These are phyloP conservation scores for Magnolia officinalis DNA, from an alignment of 164 flowering plant genomes.

Conservation along the genomic window DNA sequence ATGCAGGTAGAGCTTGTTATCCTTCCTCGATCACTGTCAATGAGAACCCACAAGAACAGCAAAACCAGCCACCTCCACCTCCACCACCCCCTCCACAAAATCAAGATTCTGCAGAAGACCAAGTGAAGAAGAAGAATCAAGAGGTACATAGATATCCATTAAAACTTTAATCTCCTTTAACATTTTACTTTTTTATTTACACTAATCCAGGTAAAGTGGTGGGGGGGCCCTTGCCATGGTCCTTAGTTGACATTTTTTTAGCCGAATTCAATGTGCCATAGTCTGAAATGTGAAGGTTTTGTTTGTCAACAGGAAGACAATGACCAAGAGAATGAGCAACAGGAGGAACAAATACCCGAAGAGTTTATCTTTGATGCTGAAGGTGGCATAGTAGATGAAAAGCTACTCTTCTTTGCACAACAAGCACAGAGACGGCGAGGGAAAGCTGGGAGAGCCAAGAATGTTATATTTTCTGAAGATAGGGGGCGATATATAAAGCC, in stretches of 20 bases:
- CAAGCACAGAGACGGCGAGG: conserved; percentile 91
- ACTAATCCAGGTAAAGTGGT: no score
- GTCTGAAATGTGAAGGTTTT: neutral
- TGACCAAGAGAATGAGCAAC: conserved; percentile 76
- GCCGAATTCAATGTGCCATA: neutral
- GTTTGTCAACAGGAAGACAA: conserved; percentile 59
- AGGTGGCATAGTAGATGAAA: conserved; percentile 95
- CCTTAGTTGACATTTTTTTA: no score
- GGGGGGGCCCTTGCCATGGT: no score
- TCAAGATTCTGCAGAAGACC: conserved; percentile 77
- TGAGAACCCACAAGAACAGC: conserved; percentile 84
- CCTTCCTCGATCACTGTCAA: conserved; percentile 82
- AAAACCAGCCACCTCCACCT: conserved; percentile 91
- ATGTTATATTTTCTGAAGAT: conserved; percentile 93
- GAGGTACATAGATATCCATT: conserved; percentile 40
- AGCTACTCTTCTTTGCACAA: conserved; percentile 94
- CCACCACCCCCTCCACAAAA: conserved; percentile 89
- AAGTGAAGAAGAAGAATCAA: conserved; percentile 70
- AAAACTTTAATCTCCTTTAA: conserved; percentile 6
- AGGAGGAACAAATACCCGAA: conserved; percentile 88
- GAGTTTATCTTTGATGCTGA: conserved; percentile 98
- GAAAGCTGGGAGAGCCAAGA: conserved; percentile 96
- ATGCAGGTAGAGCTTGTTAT: conserved; percentile 89
- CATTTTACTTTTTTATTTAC: neutral
- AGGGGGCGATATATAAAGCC: conserved; percentile 95